Evolutionary conservation across 768 basidiomycete genomes (phyloP).

Genomic region (Vishniacozyma victoriae): DNA sequence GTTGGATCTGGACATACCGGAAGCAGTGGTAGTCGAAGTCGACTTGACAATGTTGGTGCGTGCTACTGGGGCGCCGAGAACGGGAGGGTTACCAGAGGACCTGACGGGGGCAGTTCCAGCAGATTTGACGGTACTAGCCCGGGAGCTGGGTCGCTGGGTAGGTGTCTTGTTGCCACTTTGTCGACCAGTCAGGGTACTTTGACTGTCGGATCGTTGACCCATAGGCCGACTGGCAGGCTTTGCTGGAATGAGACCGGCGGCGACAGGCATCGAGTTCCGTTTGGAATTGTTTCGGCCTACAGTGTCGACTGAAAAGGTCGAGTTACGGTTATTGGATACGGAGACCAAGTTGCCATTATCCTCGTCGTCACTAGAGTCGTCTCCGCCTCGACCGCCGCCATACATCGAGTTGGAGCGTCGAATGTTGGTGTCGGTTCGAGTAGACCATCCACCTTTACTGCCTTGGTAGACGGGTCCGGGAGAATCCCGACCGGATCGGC

Average conservation of each 20-base stretch:
- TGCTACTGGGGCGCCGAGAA: too few species aligned
- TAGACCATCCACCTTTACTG: constrained; percentile 32
- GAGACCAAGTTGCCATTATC: constrained; percentile 34
- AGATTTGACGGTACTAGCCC: constrained; percentile 26
- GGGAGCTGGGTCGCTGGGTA: constrained; percentile 1
- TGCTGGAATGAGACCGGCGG: constrained; percentile 37
- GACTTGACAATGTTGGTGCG: too few species aligned
- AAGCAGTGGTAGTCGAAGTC: constrained; percentile 6
- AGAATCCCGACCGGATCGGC: constrained; percentile 15
- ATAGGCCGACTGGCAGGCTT: constrained; percentile 25
- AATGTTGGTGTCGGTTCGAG: constrained; percentile 43
- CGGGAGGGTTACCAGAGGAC: too few species aligned
- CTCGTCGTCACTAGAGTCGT: constrained; percentile 34
- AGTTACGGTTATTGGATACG: constrained; percentile 39
- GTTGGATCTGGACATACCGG: constrained; percentile 20
- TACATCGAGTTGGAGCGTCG: constrained; percentile 20
- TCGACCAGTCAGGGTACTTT: constrained; percentile 35
- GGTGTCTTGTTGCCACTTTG: constrained; percentile 7
- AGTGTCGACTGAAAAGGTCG: constrained; percentile 39
- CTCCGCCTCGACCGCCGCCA: constrained; percentile 18
- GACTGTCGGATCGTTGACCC: constrained; percentile 27
- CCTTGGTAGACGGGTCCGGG: constrained; percentile 35
- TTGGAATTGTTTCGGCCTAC: constrained; percentile 20
- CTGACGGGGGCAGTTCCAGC: background rate
- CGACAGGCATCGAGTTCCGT: constrained; percentile 34